Conservation (phyloP, 2,329 filamentous ascomycete genomes). For the Moelleriella libera region DNA sequence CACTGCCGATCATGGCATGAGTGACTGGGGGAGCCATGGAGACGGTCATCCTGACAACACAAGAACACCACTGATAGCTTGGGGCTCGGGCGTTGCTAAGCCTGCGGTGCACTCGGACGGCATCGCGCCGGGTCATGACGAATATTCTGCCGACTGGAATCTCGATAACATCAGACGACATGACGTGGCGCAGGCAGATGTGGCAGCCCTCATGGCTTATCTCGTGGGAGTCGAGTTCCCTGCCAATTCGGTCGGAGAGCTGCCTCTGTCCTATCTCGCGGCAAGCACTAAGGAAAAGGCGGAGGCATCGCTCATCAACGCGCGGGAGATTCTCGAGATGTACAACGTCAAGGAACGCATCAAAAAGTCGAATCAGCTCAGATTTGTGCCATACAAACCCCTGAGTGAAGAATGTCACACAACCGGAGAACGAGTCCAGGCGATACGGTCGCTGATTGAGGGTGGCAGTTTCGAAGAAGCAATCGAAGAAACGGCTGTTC, state of each 20-base stretch:
- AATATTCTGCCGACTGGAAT: constrained; percentile 82
- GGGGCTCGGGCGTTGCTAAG: constrained; percentile 80
- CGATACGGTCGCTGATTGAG: constrained; percentile 55
- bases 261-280: constrained; percentile 72
- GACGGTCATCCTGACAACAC: constrained; percentile 97
- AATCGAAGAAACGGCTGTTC: constrained; percentile 60
- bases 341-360: constrained; percentile 85
- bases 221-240: constrained; percentile 79
- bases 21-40: constrained; percentile 96
- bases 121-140: constrained; percentile 70
- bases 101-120: constrained; percentile 44
- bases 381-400: constrained; percentile 61
- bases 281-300: constrained; percentile 65
- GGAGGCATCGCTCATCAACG: constrained; percentile 70
- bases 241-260: constrained; percentile 88
- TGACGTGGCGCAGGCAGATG: constrained; percentile 86
- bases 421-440: constrained; percentile 50
- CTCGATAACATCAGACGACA: constrained; percentile 69
- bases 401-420: constrained; percentile 51
- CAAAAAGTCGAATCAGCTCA: constrained; percentile 62
- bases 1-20: constrained; percentile 98
- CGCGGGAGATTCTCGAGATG: constrained; percentile 82
- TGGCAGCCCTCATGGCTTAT: constrained; percentile 92
- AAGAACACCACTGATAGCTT: constrained; percentile 78
- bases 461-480: constrained; percentile 56